These are phyloP conservation scores for Irpex rosettiformis DNA, from an alignment of 1,284 basidiomycete species.

Conservation along the genomic window DNA sequence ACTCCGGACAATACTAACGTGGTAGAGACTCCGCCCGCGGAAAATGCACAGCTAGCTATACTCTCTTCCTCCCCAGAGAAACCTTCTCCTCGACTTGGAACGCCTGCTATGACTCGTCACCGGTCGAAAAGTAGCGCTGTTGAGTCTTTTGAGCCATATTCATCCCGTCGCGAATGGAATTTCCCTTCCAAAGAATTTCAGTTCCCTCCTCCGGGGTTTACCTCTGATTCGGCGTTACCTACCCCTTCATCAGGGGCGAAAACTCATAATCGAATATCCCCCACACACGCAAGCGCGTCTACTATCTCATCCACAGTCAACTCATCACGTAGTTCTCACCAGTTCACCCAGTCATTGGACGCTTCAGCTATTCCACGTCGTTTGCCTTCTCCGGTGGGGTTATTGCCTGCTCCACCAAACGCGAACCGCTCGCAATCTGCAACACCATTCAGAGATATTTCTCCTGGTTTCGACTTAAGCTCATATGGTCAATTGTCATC, in stretches of 20 bases:
- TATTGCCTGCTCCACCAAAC: slow-evolving; percentile 32
- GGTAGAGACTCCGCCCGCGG: slow-evolving; percentile 8
- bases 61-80: slow-evolving; percentile 27
- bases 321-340: slow-evolving; percentile 36
- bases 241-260: slow-evolving; percentile 16
- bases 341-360: slow-evolving; percentile 53
- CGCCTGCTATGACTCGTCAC: slow-evolving; percentile 32
- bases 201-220: slow-evolving; percentile 32
- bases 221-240: slow-evolving; percentile 6
- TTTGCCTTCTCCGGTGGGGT: slow-evolving; percentile 29
- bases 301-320: slow-evolving; percentile 20
- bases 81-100: slow-evolving; percentile 12
- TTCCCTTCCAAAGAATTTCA: slow-evolving; percentile 41
- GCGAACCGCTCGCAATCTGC: slow-evolving; percentile 50
- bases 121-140: slow-evolving; percentile 42
- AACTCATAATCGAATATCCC: slow-evolving; percentile 27
- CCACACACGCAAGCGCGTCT: slow-evolving; percentile 34
- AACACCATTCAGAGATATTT: slow-evolving; percentile 38
- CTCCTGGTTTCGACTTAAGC: slow-evolving; percentile 10
- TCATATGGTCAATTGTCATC: slow-evolving; percentile 8
- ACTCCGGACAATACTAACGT: slow-evolving; percentile 1
- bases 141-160: slow-evolving; percentile 21
- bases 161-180: slow-evolving; percentile 30
- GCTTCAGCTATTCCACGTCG: slow-evolving; percentile 32
- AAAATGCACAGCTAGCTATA: slow-evolving; percentile 22